phyloP scores from a whole-genome alignment of 257 asterid species.

The Fraxinus excelsior region DNA sequence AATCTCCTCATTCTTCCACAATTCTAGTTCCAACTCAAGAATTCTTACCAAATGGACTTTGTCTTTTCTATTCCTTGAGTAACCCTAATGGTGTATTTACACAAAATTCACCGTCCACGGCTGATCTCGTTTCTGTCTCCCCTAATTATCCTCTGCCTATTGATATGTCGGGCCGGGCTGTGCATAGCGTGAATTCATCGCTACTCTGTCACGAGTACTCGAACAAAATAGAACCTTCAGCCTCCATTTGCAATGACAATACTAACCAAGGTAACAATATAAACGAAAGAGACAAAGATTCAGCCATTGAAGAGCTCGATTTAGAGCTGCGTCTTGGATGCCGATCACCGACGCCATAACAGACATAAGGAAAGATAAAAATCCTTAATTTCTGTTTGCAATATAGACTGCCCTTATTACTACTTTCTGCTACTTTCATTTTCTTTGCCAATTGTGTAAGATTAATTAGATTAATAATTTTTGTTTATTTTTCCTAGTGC shows the following conservation, averaged over 20 bases:
- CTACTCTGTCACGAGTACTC: constrained; percentile 14
- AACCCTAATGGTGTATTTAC: constrained; percentile 46
- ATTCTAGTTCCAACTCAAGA: constrained; percentile 47
- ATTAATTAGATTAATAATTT: not conserved
- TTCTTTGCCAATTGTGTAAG: not conserved
- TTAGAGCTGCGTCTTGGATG: constrained; percentile 72
- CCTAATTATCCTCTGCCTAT: constrained; percentile 25
- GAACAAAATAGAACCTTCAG: no score
- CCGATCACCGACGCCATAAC: constrained; percentile 20
- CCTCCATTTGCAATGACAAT: constrained; percentile 15
- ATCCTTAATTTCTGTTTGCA: constrained; percentile 10
- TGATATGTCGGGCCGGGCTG: constrained; percentile 16
- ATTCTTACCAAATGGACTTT: constrained; percentile 40
- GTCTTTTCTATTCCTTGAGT: constrained; percentile 53
- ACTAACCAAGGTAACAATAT: no score
- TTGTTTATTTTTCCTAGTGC: not conserved
- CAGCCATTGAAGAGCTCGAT: constrained; percentile 48
- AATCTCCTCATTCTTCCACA: constrained; percentile 16
- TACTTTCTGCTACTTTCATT: not conserved
- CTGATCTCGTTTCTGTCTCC: constrained; percentile 21
- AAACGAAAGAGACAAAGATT: constrained; percentile 15
- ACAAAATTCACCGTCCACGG: constrained; percentile 24
- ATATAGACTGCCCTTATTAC: constrained; percentile 7
- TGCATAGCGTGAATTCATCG: constrained; percentile 35
- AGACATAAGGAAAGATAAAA: not conserved